Conservation (phyloP, 768 basidiomycete species). For the Naganishia randhawae region DNA sequence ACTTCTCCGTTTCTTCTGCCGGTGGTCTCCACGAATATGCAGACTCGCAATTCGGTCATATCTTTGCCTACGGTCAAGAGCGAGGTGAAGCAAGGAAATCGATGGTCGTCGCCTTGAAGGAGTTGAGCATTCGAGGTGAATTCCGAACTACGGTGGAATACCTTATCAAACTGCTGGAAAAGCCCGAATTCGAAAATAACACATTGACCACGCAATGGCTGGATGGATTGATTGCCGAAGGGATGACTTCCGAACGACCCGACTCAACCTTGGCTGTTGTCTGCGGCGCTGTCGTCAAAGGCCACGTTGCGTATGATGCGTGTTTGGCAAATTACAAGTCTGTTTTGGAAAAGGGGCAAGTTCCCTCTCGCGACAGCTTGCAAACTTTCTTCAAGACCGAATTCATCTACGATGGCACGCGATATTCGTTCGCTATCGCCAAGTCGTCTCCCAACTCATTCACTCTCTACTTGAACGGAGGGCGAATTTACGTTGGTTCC, state of each 20-base stretch:
- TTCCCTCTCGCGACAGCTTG: constrained; percentile 85
- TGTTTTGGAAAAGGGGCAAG: constrained; percentile 95
- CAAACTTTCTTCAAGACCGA: constrained; percentile 96
- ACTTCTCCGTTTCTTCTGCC: constrained; percentile 92
- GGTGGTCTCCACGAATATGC: constrained; percentile 99
- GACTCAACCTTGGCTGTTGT: constrained; percentile 88
- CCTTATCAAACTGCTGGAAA: constrained; percentile 92
- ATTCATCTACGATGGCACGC: constrained; percentile 93
- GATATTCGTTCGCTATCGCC: constrained; percentile 92
- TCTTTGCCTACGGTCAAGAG: constrained; percentile 97
- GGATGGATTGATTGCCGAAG: constrained; percentile 92
- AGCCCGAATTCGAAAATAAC: constrained; percentile 94
- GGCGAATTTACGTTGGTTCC: constrained; percentile 83
- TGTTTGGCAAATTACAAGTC: constrained; percentile 92
- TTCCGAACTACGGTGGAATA: constrained; percentile 99
- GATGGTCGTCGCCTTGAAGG: constrained; percentile 98
- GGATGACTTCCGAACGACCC: constrained; percentile 93
- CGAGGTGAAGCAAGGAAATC: constrained; percentile 93
- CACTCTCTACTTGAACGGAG: constrained; percentile 95
- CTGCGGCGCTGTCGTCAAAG: constrained; percentile 93
- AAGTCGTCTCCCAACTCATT: constrained; percentile 82
- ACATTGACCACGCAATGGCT: constrained; percentile 98
- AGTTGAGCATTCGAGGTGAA: constrained; percentile 96
- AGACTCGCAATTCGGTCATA: constrained; percentile 98
- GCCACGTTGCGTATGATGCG: constrained; percentile 79